Evolutionary conservation across 2,329 filamentous ascomycete species (phyloP).

Genomic region (Achaetomium macrosporum): DNA sequence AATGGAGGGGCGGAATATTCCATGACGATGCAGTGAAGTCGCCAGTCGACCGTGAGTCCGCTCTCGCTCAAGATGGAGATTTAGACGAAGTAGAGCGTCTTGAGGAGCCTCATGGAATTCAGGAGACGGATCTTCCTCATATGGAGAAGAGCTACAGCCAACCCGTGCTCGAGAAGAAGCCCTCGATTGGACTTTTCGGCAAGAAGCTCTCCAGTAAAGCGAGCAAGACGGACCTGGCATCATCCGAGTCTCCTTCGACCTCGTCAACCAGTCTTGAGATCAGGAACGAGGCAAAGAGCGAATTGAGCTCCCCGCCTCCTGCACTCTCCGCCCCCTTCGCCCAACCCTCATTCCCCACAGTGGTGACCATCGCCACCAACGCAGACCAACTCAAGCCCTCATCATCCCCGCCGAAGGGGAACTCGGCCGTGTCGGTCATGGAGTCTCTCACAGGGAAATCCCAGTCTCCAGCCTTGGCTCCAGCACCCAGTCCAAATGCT

Average conservation of each 20-base stretch:
- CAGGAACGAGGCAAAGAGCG: conserved; percentile 24
- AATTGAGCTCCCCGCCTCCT: conserved; percentile 40
- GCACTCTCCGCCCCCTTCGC: conserved; percentile 60
- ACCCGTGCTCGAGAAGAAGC: conserved; percentile 36
- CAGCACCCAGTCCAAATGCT: conserved; percentile 40
- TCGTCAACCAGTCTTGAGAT: conserved; percentile 14
- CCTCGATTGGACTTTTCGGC: conserved; percentile 42
- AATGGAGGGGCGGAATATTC: conserved; percentile 81
- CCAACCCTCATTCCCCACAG: conserved; percentile 55
- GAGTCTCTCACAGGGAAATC: conserved; percentile 61
- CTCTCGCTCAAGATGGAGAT: conserved; percentile 40
- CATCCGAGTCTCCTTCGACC: conserved; percentile 34
- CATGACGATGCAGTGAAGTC: conserved; percentile 45
- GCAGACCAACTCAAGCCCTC: conserved; percentile 58
- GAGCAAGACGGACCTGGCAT: conserved; percentile 22
- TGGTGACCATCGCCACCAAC: conserved; percentile 61
- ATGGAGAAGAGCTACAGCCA: conserved; percentile 53
- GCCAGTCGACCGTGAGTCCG: conserved; percentile 33
- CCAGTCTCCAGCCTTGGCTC: conserved; percentile 46
- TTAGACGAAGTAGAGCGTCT: conserved; percentile 42
- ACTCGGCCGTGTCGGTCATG: conserved; percentile 58
- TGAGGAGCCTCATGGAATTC: conserved; percentile 37
- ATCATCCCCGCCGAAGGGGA: conserved; percentile 50
- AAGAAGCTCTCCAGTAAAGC: conserved; percentile 42
- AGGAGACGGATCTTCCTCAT: conserved; percentile 36